Percentiles rank a stretch among this genome's conserved stretches.
Evolutionary conservation across 768 basidiomycete species (phyloP).

Genomic region (Podaxis mareebaensis): DNA sequence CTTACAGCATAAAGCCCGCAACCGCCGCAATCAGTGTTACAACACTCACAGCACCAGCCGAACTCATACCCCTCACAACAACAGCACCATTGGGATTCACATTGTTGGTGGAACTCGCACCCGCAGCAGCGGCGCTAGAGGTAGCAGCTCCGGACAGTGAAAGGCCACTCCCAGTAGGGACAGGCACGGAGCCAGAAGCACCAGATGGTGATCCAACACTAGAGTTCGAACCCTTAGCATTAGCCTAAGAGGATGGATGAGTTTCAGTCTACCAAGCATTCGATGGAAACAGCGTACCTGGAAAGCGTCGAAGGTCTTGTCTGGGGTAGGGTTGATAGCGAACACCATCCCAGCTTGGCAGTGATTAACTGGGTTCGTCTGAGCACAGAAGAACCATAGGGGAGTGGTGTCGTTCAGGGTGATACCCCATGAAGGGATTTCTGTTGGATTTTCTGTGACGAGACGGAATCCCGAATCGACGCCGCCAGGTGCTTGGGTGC

Average conservation of each 20-base stretch:
- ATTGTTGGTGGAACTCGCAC: constrained; percentile 22
- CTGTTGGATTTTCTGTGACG: constrained; percentile 31
- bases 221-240: constrained; percentile 20
- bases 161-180: not conserved
- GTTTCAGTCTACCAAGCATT: not conserved
- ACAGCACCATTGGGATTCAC: constrained; percentile 27
- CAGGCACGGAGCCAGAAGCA: not conserved
- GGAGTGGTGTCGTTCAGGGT: constrained; percentile 47
- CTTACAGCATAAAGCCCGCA: constrained; percentile 33
- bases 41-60: constrained; percentile 33
- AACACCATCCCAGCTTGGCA: constrained; percentile 63
- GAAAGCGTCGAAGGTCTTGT: constrained; percentile 50
- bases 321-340: constrained; percentile 50
- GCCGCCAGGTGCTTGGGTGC: constrained; percentile 38
- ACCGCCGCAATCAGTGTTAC: constrained; percentile 27
- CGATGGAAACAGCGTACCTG: constrained; percentile 30
- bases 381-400: constrained; percentile 65
- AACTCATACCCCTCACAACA: constrained; percentile 31
- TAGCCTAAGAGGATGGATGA: not conserved
- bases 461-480: constrained; percentile 55
- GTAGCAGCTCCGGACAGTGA: not conserved
- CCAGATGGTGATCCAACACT: not conserved
- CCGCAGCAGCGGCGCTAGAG: constrained; percentile 19
- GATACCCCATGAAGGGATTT: constrained; percentile 46
- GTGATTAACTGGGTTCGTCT: constrained; percentile 42